A percentile compares a stretch with the other conserved stretches of the same genome.
Evolutionary conservation across 495 filamentous ascomycete species (phyloP).

Genomic region (Hypoxylon fragiforme): DNA sequence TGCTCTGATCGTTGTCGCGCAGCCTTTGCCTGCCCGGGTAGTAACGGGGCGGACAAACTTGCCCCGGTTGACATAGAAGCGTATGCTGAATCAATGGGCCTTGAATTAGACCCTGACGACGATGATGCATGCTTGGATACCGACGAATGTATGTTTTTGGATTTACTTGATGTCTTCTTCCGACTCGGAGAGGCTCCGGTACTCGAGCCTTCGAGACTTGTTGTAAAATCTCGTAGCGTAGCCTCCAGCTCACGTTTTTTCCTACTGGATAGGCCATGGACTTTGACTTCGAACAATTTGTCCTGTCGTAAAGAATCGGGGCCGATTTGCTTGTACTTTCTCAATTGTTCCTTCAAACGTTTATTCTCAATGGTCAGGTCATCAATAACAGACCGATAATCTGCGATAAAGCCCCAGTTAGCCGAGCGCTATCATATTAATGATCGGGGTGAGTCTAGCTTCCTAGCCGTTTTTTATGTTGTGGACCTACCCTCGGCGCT

Average conservation of each 20-base stretch:
- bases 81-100: slow-evolving; percentile 71
- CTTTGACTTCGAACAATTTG: slow-evolving; percentile 74
- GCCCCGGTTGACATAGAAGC: slow-evolving; percentile 67
- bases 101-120: slow-evolving; percentile 56
- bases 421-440: not conserved
- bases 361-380: slow-evolving; percentile 74
- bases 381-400: slow-evolving; percentile 58
- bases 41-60: slow-evolving; percentile 41
- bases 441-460: not conserved
- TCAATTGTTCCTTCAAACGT: slow-evolving; percentile 68
- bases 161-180: slow-evolving; percentile 37
- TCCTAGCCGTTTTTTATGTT: not conserved
- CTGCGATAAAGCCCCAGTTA: not conserved
- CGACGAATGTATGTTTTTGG: slow-evolving; percentile 40
- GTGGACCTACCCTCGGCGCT: not conserved
- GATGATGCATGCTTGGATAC: slow-evolving; percentile 52
- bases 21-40: slow-evolving; percentile 30
- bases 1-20: slow-evolving; percentile 45
- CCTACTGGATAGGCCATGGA: slow-evolving; percentile 65
- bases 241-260: slow-evolving; percentile 76
- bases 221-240: slow-evolving; percentile 67
- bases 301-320: slow-evolving; percentile 62
- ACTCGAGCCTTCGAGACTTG: slow-evolving; percentile 52
- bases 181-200: slow-evolving; percentile 40
- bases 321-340: slow-evolving; percentile 65